Percentiles rank a stretch among this genome's conserved stretches.
Evolutionary conservation across 768 basidiomycete species (phyloP).

Genomic region (Phlebiopsis flavidoalba): DNA sequence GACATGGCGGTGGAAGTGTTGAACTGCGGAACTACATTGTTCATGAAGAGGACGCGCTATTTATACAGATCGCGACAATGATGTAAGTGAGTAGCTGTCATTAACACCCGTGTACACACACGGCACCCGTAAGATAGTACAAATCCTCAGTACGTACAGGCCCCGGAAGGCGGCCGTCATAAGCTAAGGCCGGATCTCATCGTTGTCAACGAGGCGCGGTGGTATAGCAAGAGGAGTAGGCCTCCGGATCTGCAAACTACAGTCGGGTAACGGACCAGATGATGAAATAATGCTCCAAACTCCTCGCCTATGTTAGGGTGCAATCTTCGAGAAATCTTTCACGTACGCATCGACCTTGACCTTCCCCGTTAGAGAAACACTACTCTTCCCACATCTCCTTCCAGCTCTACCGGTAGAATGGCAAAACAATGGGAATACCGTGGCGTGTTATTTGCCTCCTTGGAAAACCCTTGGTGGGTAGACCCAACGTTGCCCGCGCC

Average conservation of each 20-base stretch:
- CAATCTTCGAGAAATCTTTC: conserved; percentile 3
- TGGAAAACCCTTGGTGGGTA: conserved; percentile 26
- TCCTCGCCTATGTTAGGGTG: neutral
- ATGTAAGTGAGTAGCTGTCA: neutral
- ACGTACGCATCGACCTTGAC: conserved; percentile 24
- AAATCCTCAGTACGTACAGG: neutral
- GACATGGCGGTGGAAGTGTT: neutral
- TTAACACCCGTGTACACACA: neutral
- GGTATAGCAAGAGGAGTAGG: no score
- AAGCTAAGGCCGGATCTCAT: neutral
- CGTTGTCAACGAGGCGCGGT: neutral
- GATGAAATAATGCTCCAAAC: conserved; percentile 9
- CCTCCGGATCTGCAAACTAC: neutral
- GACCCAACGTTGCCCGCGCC: conserved; percentile 35
- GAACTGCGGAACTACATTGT: neutral
- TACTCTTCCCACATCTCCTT: conserved; percentile 32
- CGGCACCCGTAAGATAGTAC: neutral
- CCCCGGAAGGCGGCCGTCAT: neutral
- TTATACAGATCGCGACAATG: neutral
- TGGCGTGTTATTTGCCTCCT: conserved; percentile 3
- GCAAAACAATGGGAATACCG: conserved; percentile 22
- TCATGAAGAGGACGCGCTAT: neutral
- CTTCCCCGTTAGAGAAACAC: conserved; percentile 31
- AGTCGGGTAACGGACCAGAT: conserved; percentile 20
- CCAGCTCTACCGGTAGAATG: conserved; percentile 36